A percentile compares a stretch with the other conserved stretches of the same genome.
phyloP scores from a whole-genome alignment of 2,329 filamentous ascomycete genomes.

The Xylaria polymorpha region DNA sequence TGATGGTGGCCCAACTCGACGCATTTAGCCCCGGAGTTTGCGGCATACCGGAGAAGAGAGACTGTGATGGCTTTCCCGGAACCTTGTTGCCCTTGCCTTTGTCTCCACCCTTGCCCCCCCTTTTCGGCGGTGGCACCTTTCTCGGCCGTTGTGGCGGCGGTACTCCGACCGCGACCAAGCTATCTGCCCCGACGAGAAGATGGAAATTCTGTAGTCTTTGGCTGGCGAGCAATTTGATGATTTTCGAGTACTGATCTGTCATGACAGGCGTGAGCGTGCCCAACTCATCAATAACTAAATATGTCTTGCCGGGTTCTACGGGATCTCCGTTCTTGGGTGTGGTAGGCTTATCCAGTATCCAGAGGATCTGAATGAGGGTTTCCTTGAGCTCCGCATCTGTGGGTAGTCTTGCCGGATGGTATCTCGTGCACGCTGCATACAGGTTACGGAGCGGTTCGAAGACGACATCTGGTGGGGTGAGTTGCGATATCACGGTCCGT shows the following conservation, averaged over 20 bases:
- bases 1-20: conserved; percentile 18
- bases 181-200: conserved; percentile 23
- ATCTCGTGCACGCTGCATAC: conserved; percentile 28
- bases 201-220: conserved; percentile 26
- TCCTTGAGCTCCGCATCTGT: conserved; percentile 29
- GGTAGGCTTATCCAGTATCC: conserved; percentile 4
- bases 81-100: not conserved
- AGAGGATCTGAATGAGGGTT: conserved; percentile 26
- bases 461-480: conserved; percentile 30
- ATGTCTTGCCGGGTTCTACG: conserved; percentile 32
- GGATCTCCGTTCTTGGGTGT: conserved; percentile 1
- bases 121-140: not conserved
- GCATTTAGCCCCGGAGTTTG: not conserved
- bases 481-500: conserved; percentile 36
- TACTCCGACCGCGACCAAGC: conserved; percentile 3
- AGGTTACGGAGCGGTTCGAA: conserved; percentile 24
- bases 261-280: conserved; percentile 18
- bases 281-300: conserved; percentile 36
- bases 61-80: not conserved
- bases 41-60: not conserved
- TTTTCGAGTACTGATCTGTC: conserved; percentile 20
- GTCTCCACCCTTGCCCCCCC: not conserved
- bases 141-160: not conserved
- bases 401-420: conserved; percentile 30
- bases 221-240: conserved; percentile 22